Evolutionary conservation across 352 stramenopile genomes (phyloP).

Genomic region (Phytophthora colocasiae): DNA sequence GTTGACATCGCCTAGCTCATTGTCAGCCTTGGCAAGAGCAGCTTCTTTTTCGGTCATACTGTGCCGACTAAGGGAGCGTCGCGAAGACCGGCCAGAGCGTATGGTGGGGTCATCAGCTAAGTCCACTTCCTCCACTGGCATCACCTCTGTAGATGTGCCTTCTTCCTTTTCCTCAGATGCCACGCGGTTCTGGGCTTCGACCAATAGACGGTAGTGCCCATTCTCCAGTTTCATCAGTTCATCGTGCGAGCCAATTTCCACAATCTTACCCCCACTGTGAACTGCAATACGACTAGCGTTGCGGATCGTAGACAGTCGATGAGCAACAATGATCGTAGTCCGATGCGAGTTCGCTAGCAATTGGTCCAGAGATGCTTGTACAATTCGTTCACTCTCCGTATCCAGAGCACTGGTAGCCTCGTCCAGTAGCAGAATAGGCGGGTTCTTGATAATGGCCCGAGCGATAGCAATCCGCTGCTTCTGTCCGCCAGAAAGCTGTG

Average conservation of each 20-base stretch:
- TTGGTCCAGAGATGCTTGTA: slow-evolving; percentile 61
- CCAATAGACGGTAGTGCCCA: slow-evolving; percentile 46
- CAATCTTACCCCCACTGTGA: slow-evolving; percentile 70
- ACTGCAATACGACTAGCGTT: slow-evolving; percentile 89
- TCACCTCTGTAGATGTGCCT: slow-evolving; percentile 12
- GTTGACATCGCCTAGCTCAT: slow-evolving; percentile 31
- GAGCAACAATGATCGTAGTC: slow-evolving; percentile 87
- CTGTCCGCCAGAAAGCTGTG: slow-evolving; percentile 94
- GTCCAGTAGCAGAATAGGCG: slow-evolving; percentile 91
- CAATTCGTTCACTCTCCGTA: slow-evolving; percentile 43
- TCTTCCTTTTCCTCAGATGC: slow-evolving; percentile 25
- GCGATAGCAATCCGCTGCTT: slow-evolving; percentile 95
- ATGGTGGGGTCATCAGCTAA: slow-evolving; percentile 18
- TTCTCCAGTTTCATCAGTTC: slow-evolving; percentile 68
- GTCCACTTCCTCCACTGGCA: slow-evolving; percentile 19
- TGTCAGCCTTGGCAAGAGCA: slow-evolving; percentile 2
- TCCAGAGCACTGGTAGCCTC: slow-evolving; percentile 50
- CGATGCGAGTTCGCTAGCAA: slow-evolving; percentile 56
- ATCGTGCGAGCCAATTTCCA: slow-evolving; percentile 84
- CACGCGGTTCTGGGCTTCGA: slow-evolving; percentile 44
- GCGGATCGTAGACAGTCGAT: slow-evolving; percentile 87
- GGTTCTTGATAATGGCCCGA: slow-evolving; percentile 90
- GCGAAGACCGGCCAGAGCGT: slow-evolving; percentile 25
- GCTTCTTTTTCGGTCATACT: slow-evolving; percentile 33
- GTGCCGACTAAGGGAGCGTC: slow-evolving; percentile 34